Evolutionary conservation across 768 basidiomycete genomes (phyloP).

Genomic region (Flagelloscypha sp.): DNA sequence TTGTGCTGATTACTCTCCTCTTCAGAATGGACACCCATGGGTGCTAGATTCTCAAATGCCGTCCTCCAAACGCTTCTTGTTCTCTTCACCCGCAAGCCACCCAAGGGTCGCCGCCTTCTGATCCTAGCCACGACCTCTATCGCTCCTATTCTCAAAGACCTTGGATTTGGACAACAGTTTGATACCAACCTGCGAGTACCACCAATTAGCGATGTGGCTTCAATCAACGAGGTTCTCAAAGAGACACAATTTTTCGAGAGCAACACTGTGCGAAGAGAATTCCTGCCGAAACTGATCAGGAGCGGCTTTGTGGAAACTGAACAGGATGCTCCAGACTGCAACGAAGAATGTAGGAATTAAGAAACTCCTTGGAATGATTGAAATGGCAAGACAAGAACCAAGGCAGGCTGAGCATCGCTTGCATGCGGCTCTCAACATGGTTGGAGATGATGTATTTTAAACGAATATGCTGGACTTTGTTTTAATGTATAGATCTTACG

Average conservation of each 20-base stretch:
- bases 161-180: conserved; percentile 84
- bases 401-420: conserved; percentile 71
- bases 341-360: conserved; percentile 84
- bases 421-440: no score
- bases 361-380: conserved; percentile 81
- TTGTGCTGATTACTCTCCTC: conserved; percentile 1
- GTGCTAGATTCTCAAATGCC: conserved; percentile 91
- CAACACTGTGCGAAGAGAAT: conserved; percentile 43
- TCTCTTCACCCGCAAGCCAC: conserved; percentile 79
- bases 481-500: no score
- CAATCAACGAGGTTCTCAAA: conserved; percentile 69
- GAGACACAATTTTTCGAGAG: conserved; percentile 73
- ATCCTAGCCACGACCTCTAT: conserved; percentile 91
- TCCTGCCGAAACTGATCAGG: conserved; percentile 59
- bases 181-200: conserved; percentile 82
- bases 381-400: conserved; percentile 97
- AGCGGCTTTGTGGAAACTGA: conserved; percentile 59
- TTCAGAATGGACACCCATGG: conserved; percentile 93
- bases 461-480: no score
- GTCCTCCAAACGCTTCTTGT: conserved; percentile 89
- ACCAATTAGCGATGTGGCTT: conserved; percentile 61
- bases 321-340: conserved; percentile 33
- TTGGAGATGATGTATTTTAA: no score
- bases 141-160: conserved; percentile 74
- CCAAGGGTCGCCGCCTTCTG: conserved; percentile 91